Base-by-base conservation (phyloP, 2,329 filamentous ascomycete genomes). In the Beauveria rudraprayagi region DNA sequence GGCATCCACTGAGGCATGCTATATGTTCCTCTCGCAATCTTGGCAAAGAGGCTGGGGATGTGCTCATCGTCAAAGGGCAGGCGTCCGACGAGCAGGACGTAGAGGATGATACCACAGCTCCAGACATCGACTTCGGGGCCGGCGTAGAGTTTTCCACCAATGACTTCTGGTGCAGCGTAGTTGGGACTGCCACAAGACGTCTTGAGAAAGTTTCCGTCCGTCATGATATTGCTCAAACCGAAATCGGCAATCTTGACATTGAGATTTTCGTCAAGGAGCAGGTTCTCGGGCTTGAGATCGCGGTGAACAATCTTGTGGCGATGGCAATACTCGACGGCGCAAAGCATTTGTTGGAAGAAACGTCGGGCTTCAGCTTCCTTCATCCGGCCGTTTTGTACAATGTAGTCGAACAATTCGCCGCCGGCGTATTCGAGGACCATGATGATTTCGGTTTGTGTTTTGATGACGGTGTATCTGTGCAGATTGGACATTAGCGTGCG, bases 171-270 rank as follows among this genome's bases (percentile, higher is more conserved):
- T 1, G 94, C 94, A 14, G 94, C 94, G 74, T 99, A 99, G 75
- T 99, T 99, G 47, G 94, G 94, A 71, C 93, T 97, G 58, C 94
- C 94, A 70, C 94, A 99, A 72, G 92, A 97, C 1, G 94, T 99
- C 78, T 97, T 97, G 69, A 99, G 84, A 72, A 99, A 99, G 73
- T 99, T 99, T 28, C 94, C 94, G 72, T 99, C 94, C 0, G 94
- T 97, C 94, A 99, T 99, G 77, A 99, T 99, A 73, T 99, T 99
- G 79, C 93, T 97, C 61, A 99, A 81, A 62, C 94, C 94, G 68
- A 99, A 99, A 76, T 99, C 94, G 69, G 94, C 94, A 77, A 99
- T 99, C 79, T 99, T 99, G 76, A 99, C 93, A 70, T 99, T 97
- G 71, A 96, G 88, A 63, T 95, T 88, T 66, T 95, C 91, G 76